Conservation (phyloP, 495 filamentous ascomycete species). For the Penicillium fimorum region DNA sequence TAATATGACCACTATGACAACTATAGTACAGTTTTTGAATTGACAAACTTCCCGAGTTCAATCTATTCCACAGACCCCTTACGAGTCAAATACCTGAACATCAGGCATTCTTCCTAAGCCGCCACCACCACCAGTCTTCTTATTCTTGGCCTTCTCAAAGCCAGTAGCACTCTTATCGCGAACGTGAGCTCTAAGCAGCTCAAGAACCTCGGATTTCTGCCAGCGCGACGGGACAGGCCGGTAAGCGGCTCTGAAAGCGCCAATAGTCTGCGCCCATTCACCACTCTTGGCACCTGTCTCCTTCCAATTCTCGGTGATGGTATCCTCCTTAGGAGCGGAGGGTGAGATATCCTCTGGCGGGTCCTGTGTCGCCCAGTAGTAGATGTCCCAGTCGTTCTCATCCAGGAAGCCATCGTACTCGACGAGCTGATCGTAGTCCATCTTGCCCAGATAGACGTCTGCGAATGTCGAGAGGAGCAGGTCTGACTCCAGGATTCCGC, state of each 20-base stretch:
- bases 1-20: slow-evolving; percentile 5
- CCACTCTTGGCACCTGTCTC: slow-evolving; percentile 57
- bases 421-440: slow-evolving; percentile 69
- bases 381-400: slow-evolving; percentile 99
- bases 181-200: slow-evolving; percentile 78
- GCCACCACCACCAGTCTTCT: slow-evolving; percentile 46
- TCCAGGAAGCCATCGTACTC: slow-evolving; percentile 94
- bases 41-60: background rate
- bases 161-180: slow-evolving; percentile 53
- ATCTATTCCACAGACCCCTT: background rate
- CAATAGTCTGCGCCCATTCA: slow-evolving; percentile 96
- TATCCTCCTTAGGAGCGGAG: slow-evolving; percentile 38
- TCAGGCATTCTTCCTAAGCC: slow-evolving; percentile 54
- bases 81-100: slow-evolving; percentile 49
- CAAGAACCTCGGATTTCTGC: slow-evolving; percentile 75
- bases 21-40: slow-evolving; percentile 15
- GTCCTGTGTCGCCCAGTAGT: slow-evolving; percentile 99
- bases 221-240: slow-evolving; percentile 83
- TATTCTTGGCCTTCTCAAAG: slow-evolving; percentile 49
- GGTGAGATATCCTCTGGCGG: slow-evolving; percentile 43
- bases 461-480: slow-evolving; percentile 96
- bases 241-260: slow-evolving; percentile 91
- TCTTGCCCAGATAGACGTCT: slow-evolving; percentile 66
- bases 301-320: slow-evolving; percentile 54
- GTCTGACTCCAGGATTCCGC: slow-evolving; percentile 93